These are phyloP conservation scores for Ogataea ramenticola DNA, from an alignment of 805 yeast species.

Conservation along the genomic window DNA sequence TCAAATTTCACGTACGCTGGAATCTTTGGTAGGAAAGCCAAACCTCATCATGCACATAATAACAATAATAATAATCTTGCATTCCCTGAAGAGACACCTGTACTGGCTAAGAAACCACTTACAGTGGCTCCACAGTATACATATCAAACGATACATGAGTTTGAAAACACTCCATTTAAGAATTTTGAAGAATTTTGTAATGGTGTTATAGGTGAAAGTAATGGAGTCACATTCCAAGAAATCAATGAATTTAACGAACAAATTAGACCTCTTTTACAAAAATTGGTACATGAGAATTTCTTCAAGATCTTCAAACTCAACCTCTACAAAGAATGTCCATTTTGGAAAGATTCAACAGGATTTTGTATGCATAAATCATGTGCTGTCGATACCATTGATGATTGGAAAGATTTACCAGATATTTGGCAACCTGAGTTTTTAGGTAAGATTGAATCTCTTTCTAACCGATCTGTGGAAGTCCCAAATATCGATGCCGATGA, in stretches of 20 bases:
- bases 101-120: conserved; percentile 17
- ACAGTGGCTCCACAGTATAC: conserved; percentile 16
- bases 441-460: conserved; percentile 38
- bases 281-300: conserved; percentile 65
- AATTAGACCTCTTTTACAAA: conserved; percentile 49
- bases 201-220: conserved; percentile 20
- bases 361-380: conserved; percentile 84
- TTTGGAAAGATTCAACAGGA: conserved; percentile 70
- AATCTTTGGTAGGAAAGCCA: neutral
- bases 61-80: neutral
- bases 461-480: conserved; percentile 22
- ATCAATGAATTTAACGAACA: conserved; percentile 44
- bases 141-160: conserved; percentile 22
- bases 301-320: conserved; percentile 85
- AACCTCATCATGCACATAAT: too few relatives aligned
- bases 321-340: conserved; percentile 77
- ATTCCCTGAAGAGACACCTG: conserved; percentile 9
- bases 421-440: conserved; percentile 68
- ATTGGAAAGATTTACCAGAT: conserved; percentile 64
- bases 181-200: conserved; percentile 15
- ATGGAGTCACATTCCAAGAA: conserved; percentile 31
- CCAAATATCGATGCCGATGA: conserved; percentile 19
- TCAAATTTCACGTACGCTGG: neutral
- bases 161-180: conserved; percentile 23
- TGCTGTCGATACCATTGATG: conserved; percentile 80